Evolutionary conservation across 139 green algal species (phyloP), one percentile per base, ranked within the genome.

Genomic region (Tetraselmis chui): DNA sequence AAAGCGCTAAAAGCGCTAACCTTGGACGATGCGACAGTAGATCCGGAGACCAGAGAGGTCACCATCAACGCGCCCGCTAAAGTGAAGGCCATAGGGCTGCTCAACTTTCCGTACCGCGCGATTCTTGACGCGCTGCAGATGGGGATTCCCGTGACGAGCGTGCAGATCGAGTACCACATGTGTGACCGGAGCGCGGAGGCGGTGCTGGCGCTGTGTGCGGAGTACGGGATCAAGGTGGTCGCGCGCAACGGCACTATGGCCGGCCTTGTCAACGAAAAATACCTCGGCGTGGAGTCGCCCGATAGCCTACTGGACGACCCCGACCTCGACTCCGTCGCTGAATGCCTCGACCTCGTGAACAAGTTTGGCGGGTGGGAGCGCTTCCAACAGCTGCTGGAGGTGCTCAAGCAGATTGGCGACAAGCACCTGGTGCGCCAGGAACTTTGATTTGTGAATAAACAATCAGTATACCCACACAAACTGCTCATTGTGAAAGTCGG

Each of bases 141-240:
- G 59, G 87, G 87, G 25, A 85, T 90, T 45, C 84, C 84, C 26
- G 76, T 90, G 22, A 83, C 83, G 5, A 83, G 80, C 2, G 82
- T 90, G 76, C 84, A 86, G 78, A 81, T 88, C 75, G 82, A 82
- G 31, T 84, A 84, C 80, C 83, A 76, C 83, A 32, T 88, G 30
- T 31, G 79, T 0, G 83, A 88, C 32, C 78, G 87, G 1, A 82
- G 31, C 27, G 67, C 81, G 5, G n/a, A 28, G 24, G 28, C 77
- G 2, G 75, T 83, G 28, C 84, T 90, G 78, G 81, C 58, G 28
- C 78, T 88, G 78, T 84, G 79, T 28, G 78, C 75, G 28, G 32
- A 83, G 83, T 86, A 87, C 78, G 80, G 80, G 78, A 86, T 90
- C 80, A 90, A 90, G 84, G 87, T 90, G 78, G 67, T 90, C 30